Evolutionary conservation across 495 filamentous ascomycete genomes (phyloP), one percentile per base, ranked within the genome.

Genomic region (Xylaria grammica): DNA sequence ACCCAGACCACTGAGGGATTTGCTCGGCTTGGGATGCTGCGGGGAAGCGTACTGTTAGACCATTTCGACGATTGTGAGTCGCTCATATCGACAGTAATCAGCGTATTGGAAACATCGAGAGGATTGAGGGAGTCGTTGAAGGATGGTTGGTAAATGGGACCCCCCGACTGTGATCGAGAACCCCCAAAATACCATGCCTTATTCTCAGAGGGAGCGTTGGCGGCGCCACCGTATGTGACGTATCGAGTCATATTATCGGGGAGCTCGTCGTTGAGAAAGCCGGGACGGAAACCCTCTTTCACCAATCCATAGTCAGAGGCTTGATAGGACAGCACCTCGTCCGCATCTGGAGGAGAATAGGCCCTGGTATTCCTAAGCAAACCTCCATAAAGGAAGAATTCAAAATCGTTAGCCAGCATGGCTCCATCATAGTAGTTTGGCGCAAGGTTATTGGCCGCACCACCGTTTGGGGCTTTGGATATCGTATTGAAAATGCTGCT

Each of bases 101-200:
- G 72, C 20, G 77, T 84, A 62, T 82, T 66, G 34, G 84, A 82
- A 11, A 72, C 48, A n/a, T 72, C 50, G 49, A 69, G 57, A 9
- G 78, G 76, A 38, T 73, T 79, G 9, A 73, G 53, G 10, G 73
- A 67, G 5, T 51, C 30, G 61, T 81, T 82, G 6, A 53, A 32
- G 4, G 24, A 24, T 5, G 52, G 36, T 17, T 69, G 63, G 51
- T 77, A 81, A 63, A 89, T 81, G 1, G 78, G 67, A 0, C 84
- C 82, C 69, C 75, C 80, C 62, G 74, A 73, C 6, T 69, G 49
- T 0, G 81, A 79, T 26, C 78, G 83, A 77, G 86, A 78, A 0
- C 90, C 90, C 4, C 86, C 83, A 67, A 93, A 90, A 67, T 91
- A 90, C 77, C 88, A 93, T 0, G 85, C 89, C 57, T 85, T 80